A percentile compares a stretch with the other conserved stretches of the same genome.
These are phyloP conservation scores for Solidago caesia DNA, from an alignment of 129 eudicot species.

Conservation along the genomic window DNA sequence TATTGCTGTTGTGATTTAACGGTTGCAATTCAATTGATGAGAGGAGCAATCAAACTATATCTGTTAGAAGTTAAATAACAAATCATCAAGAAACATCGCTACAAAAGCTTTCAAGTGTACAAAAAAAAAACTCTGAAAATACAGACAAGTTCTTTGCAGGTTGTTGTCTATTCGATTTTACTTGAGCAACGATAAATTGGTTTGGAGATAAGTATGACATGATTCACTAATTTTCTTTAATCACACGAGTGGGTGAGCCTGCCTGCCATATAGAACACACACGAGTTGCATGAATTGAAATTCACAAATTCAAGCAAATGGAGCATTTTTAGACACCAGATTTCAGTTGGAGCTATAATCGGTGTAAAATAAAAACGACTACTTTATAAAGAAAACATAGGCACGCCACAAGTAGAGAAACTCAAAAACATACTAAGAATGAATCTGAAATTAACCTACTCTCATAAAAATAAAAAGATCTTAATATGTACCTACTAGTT, in stretches of 20 bases:
- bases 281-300: not conserved
- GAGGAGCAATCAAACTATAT: slow-evolving; percentile 17
- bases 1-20: slow-evolving; percentile 11
- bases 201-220: not conserved
- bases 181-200: not conserved
- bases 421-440: too few relatives aligned
- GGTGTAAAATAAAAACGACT: too few relatives aligned
- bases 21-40: slow-evolving; percentile 19
- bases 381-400: too few relatives aligned
- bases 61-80: slow-evolving; percentile 4
- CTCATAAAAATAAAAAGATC: too few relatives aligned
- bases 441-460: too few relatives aligned
- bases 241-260: not conserved
- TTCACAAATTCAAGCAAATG: too few relatives aligned
- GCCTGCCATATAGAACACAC: not conserved
- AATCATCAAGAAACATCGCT: not conserved
- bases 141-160: not conserved
- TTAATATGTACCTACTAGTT: too few relatives aligned
- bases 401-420: too few relatives aligned
- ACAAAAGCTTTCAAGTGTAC: not conserved
- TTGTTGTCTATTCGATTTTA: not conserved
- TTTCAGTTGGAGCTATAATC: too few relatives aligned
- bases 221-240: not conserved
- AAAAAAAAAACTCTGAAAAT: not conserved
- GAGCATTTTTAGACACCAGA: too few relatives aligned